Conservation (phyloP, 1,284 basidiomycete species). For the Sanghuangporus baumii region DNA sequence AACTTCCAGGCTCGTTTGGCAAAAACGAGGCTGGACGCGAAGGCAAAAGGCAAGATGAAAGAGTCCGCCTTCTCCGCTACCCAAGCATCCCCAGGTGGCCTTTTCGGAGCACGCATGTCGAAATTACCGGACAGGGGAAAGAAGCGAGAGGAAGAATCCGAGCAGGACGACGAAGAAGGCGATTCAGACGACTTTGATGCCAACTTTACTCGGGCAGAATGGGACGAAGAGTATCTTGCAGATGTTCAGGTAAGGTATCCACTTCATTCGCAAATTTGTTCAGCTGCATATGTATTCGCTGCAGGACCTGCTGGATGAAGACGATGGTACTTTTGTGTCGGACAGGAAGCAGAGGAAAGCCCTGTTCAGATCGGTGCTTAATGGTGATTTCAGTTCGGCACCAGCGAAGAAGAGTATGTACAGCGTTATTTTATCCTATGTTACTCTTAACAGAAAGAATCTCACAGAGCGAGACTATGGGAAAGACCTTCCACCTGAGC, state of each 20-base stretch:
- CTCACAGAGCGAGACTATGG: conserved; percentile 52
- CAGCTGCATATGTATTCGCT: not conserved
- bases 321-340: conserved; percentile 32
- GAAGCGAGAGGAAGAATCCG: conserved; percentile 26
- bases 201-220: conserved; percentile 45
- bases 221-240: conserved; percentile 61
- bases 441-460: not conserved
- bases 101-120: conserved; percentile 13
- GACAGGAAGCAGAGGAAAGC: conserved; percentile 51
- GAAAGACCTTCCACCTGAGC: conserved; percentile 50
- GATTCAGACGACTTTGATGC: conserved; percentile 5
- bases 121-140: conserved; percentile 22
- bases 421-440: not conserved
- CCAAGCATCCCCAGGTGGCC: not conserved
- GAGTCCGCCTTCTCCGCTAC: not conserved
- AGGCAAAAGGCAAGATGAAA: conserved; percentile 18
- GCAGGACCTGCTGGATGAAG: conserved; percentile 44
- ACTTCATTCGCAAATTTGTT: not conserved
- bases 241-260: conserved; percentile 48
- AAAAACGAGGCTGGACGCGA: conserved; percentile 33
- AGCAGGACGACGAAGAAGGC: conserved; percentile 27
- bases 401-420: conserved; percentile 26
- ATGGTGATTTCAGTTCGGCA: conserved; percentile 49
- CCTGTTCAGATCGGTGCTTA: conserved; percentile 57
- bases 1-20: conserved; percentile 52